A percentile compares a stretch with the other conserved stretches of the same genome.
These are phyloP conservation scores for Cordyceps fumosorosea DNA, from an alignment of 2,329 filamentous ascomycete genomes.

Conservation along the genomic window DNA sequence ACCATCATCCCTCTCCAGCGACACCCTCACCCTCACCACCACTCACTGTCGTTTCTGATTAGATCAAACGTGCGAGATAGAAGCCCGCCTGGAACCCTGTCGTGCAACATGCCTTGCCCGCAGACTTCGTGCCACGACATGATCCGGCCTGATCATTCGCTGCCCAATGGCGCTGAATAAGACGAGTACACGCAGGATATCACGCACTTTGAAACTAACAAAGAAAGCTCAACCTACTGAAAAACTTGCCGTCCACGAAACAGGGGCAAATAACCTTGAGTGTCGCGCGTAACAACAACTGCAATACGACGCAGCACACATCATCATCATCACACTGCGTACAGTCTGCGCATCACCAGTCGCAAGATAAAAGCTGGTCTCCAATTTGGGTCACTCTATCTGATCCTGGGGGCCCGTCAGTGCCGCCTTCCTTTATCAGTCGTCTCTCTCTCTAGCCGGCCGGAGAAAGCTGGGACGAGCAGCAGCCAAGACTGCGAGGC, in stretches of 20 bases:
- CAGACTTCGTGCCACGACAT: neutral
- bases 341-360: neutral
- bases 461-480: neutral
- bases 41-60: neutral
- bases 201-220: constrained; percentile 1
- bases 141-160: neutral
- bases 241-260: neutral
- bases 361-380: neutral
- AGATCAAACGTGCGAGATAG: neutral
- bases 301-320: neutral
- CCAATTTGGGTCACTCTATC: too few relatives aligned
- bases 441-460: too few relatives aligned
- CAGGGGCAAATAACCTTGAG: neutral
- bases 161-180: neutral
- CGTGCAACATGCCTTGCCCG: neutral
- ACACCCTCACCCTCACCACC: neutral
- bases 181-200: neutral
- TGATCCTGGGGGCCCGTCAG: too few relatives aligned
- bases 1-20: neutral
- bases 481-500: neutral
- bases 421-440: too few relatives aligned
- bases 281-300: neutral
- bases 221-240: neutral
- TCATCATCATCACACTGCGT: neutral
- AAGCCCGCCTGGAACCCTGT: neutral